phyloP scores from a whole-genome alignment of 2,329 filamentous ascomycete genomes.

The Penicillium polonicum region DNA sequence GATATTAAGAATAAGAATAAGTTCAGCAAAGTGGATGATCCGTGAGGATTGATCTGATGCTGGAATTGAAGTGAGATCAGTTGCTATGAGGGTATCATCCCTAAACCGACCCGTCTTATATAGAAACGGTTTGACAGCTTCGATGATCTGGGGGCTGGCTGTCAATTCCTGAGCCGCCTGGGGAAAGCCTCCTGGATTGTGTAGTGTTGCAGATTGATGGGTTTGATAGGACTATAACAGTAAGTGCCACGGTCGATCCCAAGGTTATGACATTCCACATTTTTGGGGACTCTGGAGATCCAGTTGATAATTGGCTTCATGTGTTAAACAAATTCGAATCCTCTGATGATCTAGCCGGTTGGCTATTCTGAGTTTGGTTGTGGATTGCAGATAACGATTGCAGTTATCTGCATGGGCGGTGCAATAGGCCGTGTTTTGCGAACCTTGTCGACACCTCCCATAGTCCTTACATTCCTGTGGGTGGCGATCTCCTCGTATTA shows the following conservation, averaged over 20 bases:
- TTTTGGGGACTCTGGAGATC: not conserved
- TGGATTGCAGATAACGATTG: no score
- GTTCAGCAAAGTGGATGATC: not conserved
- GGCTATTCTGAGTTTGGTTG: no score
- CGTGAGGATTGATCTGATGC: not conserved
- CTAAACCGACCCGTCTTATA: constrained; percentile 6
- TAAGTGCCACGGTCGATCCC: constrained; percentile 7
- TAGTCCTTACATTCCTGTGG: not conserved
- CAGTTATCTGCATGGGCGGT: not conserved
- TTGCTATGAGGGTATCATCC: not conserved
- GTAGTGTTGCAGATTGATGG: not conserved
- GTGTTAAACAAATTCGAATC: not conserved
- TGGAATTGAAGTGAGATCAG: not conserved
- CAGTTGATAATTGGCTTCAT: not conserved
- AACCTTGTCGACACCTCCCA: not conserved
- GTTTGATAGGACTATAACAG: not conserved
- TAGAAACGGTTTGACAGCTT: not conserved
- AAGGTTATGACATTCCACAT: constrained; percentile 22
- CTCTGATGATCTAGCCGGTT: not conserved
- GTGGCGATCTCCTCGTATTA: not conserved
- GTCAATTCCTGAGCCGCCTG: not conserved
- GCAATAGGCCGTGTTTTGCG: not conserved
- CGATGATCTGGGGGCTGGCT: constrained; percentile 2
- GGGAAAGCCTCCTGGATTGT: constrained; percentile 14
- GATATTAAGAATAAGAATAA: not conserved